These are phyloP conservation scores for Lipomyces oligophaga DNA, from an alignment of 805 yeast species.

Conservation along the genomic window DNA sequence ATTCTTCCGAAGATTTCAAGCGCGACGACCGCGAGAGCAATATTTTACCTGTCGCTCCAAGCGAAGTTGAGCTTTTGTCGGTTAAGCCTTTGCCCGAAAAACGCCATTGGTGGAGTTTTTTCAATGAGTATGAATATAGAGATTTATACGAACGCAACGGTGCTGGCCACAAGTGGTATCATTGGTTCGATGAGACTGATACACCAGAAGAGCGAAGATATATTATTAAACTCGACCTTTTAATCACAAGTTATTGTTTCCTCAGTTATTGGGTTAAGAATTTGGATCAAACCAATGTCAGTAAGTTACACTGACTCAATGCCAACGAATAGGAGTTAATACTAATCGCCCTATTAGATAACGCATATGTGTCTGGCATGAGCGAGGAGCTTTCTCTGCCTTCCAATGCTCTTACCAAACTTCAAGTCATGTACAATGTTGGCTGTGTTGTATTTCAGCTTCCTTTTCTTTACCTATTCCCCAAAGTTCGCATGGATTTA, in stretches of 20 bases:
- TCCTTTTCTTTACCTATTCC: slow-evolving; percentile 57
- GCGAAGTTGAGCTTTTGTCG: background rate
- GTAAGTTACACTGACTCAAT: slow-evolving; percentile 30
- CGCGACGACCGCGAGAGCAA: too few relatives aligned
- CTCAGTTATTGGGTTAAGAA: slow-evolving; percentile 66
- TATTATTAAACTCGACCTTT: slow-evolving; percentile 53
- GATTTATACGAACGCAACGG: slow-evolving; percentile 21
- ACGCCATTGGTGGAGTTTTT: slow-evolving; percentile 22
- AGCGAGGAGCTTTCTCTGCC: slow-evolving; percentile 50
- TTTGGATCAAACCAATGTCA: slow-evolving; percentile 56
- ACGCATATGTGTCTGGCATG: slow-evolving; percentile 68
- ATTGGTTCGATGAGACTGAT: slow-evolving; percentile 53
- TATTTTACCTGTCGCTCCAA: background rate
- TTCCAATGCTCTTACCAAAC: slow-evolving; percentile 58
- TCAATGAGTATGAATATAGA: slow-evolving; percentile 26
- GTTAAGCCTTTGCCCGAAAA: slow-evolving; percentile 12
- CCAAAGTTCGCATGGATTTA: slow-evolving; percentile 53
- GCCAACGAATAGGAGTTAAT: background rate
- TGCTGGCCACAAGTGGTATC: slow-evolving; percentile 16
- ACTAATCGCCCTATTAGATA: slow-evolving; percentile 26
- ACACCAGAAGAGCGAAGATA: slow-evolving; percentile 48
- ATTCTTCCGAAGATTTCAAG: too few relatives aligned
- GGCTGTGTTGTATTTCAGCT: slow-evolving; percentile 60
- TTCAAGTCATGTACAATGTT: slow-evolving; percentile 54
- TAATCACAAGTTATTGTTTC: slow-evolving; percentile 53